phyloP scores from a whole-genome alignment of 2,329 filamentous ascomycete species.

The Decorospora gaudefroyi region DNA sequence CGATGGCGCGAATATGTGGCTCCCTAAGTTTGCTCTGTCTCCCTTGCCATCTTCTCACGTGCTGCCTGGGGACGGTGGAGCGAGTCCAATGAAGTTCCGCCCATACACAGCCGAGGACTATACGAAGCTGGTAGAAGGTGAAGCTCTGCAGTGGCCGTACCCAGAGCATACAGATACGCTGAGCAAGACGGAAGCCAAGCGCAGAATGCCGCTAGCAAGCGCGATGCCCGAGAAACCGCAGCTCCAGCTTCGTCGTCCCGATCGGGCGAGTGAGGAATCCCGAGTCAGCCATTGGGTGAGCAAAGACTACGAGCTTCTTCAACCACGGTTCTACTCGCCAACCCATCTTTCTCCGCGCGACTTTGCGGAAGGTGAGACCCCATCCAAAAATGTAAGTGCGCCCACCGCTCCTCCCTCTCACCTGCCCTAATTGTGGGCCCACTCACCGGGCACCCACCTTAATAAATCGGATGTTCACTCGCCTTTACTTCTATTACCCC shows the following conservation, averaged over 20 bases:
- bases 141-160: slow-evolving; percentile 27
- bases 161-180: slow-evolving; percentile 11
- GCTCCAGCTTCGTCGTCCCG: slow-evolving; percentile 14
- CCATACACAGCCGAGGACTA: slow-evolving; percentile 37
- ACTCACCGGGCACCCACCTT: slow-evolving; percentile 9
- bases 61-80: slow-evolving; percentile 14
- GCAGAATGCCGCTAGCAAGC: slow-evolving; percentile 15
- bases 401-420: slow-evolving; percentile 19
- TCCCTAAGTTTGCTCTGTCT: slow-evolving; percentile 24
- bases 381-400: slow-evolving; percentile 42
- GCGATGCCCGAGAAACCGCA: slow-evolving; percentile 5
- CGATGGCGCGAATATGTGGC: slow-evolving; percentile 13
- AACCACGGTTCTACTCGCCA: slow-evolving; percentile 41
- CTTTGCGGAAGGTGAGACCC: slow-evolving; percentile 28
- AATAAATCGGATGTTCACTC: neutral
- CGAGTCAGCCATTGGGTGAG: slow-evolving; percentile 10
- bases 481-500: slow-evolving; percentile 13
- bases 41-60: slow-evolving; percentile 15
- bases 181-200: slow-evolving; percentile 10
- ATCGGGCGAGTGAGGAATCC: slow-evolving; percentile 24
- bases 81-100: slow-evolving; percentile 33
- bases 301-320: slow-evolving; percentile 17
- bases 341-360: slow-evolving; percentile 24
- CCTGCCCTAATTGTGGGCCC: slow-evolving; percentile 8
- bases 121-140: slow-evolving; percentile 31